Base-by-base conservation (phyloP, 2,329 filamentous ascomycete genomes). In the Phaeosphaeria sp. region DNA sequence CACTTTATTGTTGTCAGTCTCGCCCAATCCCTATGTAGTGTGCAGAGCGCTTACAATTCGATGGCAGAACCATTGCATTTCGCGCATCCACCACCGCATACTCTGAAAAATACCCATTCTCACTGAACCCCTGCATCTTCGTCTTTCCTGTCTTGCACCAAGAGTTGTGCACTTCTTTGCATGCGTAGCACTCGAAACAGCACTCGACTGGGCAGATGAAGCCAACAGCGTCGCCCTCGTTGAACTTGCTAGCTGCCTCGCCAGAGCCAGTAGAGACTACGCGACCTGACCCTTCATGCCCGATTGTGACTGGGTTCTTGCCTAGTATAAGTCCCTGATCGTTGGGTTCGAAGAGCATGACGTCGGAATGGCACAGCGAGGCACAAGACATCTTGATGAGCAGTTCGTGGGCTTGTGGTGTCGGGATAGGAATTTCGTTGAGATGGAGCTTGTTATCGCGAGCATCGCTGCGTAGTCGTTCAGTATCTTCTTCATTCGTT, bases 341-440 rank as follows among this genome's bases (percentile, higher is more conserved):
- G 49, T 75, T 76, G 6, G 72, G 69, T 58, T 76, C 72, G 53
- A 76, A 74, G 18, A 70, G 61, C 73, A 76, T 75, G 7, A 78
- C 61, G 51, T 80, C 78, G 1, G 75, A 75, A 58, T 79, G 78
- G 61, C 77, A 79, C 9, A 80, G 69, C 0, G 77, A 78, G 5
- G 78, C 77, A 49, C 69, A 78, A 33, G 63, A 63, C 17, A 79
- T 74, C 48, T 78, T 77, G 21, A 79, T 72, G 17, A 80, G 70
- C 21, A 80, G 40, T 62, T 83, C 72, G 60, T 81, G 77, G 22
- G 74, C 73, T 27, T 72, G 71, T 3, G 80, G 79, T 25, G 69
- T 67, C 3, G 82, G 81, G 33, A 83, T 74, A 8, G 80, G 77
- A 25, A 83, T 68, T 42, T 78, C 70, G 53, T 83, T 82, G 54